Evolutionary conservation across 2,329 filamentous ascomycete species (phyloP).

Genomic region (Scolecobasidium constrictum): DNA sequence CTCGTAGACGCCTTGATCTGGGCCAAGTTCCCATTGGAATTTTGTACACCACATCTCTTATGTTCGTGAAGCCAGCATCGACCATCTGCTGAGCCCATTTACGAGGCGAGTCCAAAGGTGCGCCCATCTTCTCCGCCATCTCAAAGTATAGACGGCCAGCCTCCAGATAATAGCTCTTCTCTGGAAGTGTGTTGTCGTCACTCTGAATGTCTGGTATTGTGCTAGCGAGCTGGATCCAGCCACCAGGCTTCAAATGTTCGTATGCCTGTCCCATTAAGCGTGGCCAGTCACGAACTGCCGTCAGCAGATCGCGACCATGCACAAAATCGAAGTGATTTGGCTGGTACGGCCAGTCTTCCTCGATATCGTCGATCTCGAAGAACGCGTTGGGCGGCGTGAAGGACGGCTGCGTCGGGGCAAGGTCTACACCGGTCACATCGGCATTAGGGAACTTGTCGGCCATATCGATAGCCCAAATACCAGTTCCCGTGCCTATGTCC

Average conservation of each 20-base stretch:
- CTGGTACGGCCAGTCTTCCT: slow-evolving; percentile 3
- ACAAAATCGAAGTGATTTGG: slow-evolving; percentile 6
- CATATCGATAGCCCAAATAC: slow-evolving; percentile 29
- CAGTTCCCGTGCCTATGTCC: slow-evolving; percentile 17
- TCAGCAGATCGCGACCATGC: neutral
- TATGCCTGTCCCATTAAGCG: slow-evolving; percentile 7
- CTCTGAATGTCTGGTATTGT: slow-evolving; percentile 2
- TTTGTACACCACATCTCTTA: neutral
- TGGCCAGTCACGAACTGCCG: neutral
- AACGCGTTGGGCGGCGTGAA: slow-evolving; percentile 10
- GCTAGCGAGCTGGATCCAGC: slow-evolving; percentile 6
- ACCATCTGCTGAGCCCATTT: neutral
- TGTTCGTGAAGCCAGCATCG: neutral
- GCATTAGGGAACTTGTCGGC: slow-evolving; percentile 23
- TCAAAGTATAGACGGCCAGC: neutral
- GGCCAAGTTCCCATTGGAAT: neutral
- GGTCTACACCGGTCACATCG: slow-evolving; percentile 24
- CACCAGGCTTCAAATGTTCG: slow-evolving; percentile 4
- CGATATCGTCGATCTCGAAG: slow-evolving; percentile 6
- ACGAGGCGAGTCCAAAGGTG: neutral
- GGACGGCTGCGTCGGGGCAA: slow-evolving; percentile 26
- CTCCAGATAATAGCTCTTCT: neutral
- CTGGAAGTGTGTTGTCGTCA: slow-evolving; percentile 6
- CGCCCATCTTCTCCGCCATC: neutral
- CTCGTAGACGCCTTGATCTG: neutral